Base-by-base conservation (phyloP, 768 basidiomycete species). In the Phylloporus scabripes region DNA sequence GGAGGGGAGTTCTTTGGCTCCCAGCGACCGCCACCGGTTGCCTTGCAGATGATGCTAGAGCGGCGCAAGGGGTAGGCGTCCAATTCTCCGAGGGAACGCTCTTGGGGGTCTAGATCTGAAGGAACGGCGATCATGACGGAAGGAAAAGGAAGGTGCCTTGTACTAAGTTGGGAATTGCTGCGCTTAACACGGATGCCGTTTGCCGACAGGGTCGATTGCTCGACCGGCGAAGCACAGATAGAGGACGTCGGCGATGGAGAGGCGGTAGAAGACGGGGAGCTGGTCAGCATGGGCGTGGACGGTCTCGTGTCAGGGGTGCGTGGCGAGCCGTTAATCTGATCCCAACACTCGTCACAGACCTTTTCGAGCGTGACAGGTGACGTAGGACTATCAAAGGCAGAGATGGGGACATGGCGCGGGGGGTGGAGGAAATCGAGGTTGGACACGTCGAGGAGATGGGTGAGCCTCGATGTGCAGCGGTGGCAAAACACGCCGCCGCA, bases 11-110 rank as follows among this genome's bases (percentile, higher is more conserved):
- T 75, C 58, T 82, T 83, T 29, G 88, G 87, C 55, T 79, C 78
- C 87, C 87, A 90, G 29, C 88, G 80, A 14, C 87, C 87, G 12
- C 86, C 86, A 40, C 88, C 87, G 17, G 80, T 78, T 1, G 82
- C 83, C 58, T 90, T 91, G 70, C 87, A 91, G 12, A 87, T 74
- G 42, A 77, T 71, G 57, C 77, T 80, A 3, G 81, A 78, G 48
- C 80, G 78, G 37, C 77, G 74, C 18, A 90, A 77, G 2, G 87
- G 87, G 56, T 90, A 90, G 1, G 83, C 76, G 44, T 82, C 81
- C 24, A 90, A 74, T 62, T 85, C 85, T 51, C 85, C 85, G 49
- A 79, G 80, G 1, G 80, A 79, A 47, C 72, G 75, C 50, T 75
- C 73, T 2, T 72, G 58, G 21, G 32, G 32, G 0, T 67, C 65